Conservation (phyloP, 768 basidiomycete species). For the Phylloporus sp. region DNA sequence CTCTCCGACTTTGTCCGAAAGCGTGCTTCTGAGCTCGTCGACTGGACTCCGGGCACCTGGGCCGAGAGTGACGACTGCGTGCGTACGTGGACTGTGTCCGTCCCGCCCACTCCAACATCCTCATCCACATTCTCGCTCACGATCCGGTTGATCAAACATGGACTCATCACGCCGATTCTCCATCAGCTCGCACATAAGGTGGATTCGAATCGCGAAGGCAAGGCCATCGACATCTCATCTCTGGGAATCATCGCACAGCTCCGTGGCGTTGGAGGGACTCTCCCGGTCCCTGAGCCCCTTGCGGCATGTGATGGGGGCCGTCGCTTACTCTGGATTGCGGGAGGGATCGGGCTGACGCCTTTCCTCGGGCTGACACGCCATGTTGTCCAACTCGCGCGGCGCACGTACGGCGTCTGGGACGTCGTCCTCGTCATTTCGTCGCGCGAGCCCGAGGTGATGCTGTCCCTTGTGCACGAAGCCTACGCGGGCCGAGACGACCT, state of each 20-base stretch:
- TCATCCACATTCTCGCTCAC: slow-evolving; percentile 40
- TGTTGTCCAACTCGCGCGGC: slow-evolving; percentile 12
- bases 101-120: slow-evolving; percentile 12
- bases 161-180: slow-evolving; percentile 52
- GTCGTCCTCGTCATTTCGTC: slow-evolving; percentile 49
- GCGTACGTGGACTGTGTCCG: slow-evolving; percentile 60
- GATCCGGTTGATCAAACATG: slow-evolving; percentile 50
- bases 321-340: slow-evolving; percentile 53
- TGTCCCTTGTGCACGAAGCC: slow-evolving; percentile 38
- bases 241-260: slow-evolving; percentile 42
- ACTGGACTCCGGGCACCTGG: slow-evolving; percentile 35
- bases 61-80: slow-evolving; percentile 57
- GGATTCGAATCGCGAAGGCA: slow-evolving; percentile 4
- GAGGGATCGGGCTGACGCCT: slow-evolving; percentile 62
- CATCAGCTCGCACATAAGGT: slow-evolving; percentile 37
- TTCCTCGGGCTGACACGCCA: slow-evolving; percentile 49
- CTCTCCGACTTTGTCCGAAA: slow-evolving; percentile 47
- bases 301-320: slow-evolving; percentile 23
- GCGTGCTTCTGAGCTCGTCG: slow-evolving; percentile 47
- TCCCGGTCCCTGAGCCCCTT: slow-evolving; percentile 26
- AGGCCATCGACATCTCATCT: slow-evolving; percentile 16
- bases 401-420: slow-evolving; percentile 30
- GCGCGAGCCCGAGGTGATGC: slow-evolving; percentile 47
- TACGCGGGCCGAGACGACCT: slow-evolving; percentile 6
- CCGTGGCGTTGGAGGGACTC: slow-evolving; percentile 50